Percentiles rank a stretch among this genome's conserved stretches.
These are phyloP conservation scores for Coemansia sp. DNA, from an alignment of 192 early-diverging fungal genomes.

Conservation along the genomic window DNA sequence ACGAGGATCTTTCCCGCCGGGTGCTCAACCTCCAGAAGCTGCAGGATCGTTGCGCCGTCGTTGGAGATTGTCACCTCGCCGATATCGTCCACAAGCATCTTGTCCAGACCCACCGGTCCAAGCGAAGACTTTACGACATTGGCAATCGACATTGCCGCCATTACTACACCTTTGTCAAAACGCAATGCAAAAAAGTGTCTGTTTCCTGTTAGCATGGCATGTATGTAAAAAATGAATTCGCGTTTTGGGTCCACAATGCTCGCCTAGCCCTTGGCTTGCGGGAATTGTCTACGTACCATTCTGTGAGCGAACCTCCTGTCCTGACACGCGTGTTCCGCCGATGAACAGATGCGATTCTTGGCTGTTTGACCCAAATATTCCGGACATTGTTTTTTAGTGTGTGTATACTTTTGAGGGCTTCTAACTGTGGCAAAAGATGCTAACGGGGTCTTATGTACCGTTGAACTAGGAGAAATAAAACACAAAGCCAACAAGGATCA, in stretches of 20 bases:
- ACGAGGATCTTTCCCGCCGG: conserved; percentile 96
- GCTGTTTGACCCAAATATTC: conserved; percentile 54
- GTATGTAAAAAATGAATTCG: neutral
- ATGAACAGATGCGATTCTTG: conserved; percentile 70
- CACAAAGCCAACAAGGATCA: no score
- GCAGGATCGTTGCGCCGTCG: conserved; percentile 98
- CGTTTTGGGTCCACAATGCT: neutral
- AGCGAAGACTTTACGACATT: conserved; percentile 99
- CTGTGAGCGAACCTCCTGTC: conserved; percentile 87
- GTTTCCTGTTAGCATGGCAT: neutral
- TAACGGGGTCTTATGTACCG: no score
- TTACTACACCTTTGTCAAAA: conserved; percentile 64
- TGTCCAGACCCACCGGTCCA: conserved; percentile 98
- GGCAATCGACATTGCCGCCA: conserved; percentile 93
- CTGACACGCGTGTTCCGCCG: conserved; percentile 88
- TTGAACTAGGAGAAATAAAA: no score
- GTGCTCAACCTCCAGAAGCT: conserved; percentile 97
- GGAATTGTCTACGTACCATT: conserved; percentile 73
- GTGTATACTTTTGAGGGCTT: neutral
- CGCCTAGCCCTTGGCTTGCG: neutral
- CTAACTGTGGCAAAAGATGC: no score
- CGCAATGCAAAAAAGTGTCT: neutral
- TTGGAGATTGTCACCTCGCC: conserved; percentile 99
- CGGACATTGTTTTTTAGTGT: conserved; percentile 32
- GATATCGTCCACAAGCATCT: conserved; percentile 99